These are phyloP conservation scores for Penicillium canescens DNA, from an alignment of 495 filamentous ascomycete species.

Conservation along the genomic window DNA sequence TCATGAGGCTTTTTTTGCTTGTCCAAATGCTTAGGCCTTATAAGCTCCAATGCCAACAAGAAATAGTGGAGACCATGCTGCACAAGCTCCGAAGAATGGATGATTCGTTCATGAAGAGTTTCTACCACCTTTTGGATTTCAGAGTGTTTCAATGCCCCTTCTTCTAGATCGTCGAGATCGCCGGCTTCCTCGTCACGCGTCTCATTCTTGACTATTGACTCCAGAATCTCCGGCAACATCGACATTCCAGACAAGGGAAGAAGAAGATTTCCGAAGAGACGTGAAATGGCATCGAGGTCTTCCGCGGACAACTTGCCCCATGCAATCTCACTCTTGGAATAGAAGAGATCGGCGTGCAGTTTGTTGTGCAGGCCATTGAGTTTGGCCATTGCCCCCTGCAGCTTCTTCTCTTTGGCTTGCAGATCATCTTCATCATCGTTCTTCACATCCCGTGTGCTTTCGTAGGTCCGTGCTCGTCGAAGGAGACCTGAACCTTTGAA, in stretches of 20 bases:
- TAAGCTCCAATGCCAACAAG: slow-evolving; percentile 27
- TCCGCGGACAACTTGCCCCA: slow-evolving; percentile 66
- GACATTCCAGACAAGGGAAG: slow-evolving; percentile 68
- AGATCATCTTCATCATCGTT: slow-evolving; percentile 39
- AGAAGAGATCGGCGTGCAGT: slow-evolving; percentile 63
- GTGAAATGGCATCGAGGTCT: slow-evolving; percentile 59
- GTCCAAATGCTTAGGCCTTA: slow-evolving; percentile 24
- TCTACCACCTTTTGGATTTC: slow-evolving; percentile 50
- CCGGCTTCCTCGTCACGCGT: slow-evolving; percentile 8
- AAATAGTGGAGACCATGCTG: slow-evolving; percentile 26
- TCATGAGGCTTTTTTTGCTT: slow-evolving; percentile 19
- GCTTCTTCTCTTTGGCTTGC: slow-evolving; percentile 31
- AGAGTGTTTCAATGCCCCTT: slow-evolving; percentile 32
- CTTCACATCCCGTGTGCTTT: slow-evolving; percentile 18
- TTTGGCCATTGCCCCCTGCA: slow-evolving; percentile 48
- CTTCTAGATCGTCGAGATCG: slow-evolving; percentile 24
- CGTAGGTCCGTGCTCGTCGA: slow-evolving; percentile 25
- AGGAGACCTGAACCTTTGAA: slow-evolving; percentile 19
- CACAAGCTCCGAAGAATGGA: slow-evolving; percentile 50
- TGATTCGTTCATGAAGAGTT: slow-evolving; percentile 59
- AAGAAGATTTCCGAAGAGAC: slow-evolving; percentile 55
- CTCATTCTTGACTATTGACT: slow-evolving; percentile 48
- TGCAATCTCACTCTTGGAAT: slow-evolving; percentile 71
- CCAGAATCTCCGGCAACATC: slow-evolving; percentile 69
- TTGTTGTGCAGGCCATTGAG: slow-evolving; percentile 65